These are phyloP conservation scores for Ceratopteris richardii DNA, from an alignment of 75 land plant species.

Conservation along the genomic window DNA sequence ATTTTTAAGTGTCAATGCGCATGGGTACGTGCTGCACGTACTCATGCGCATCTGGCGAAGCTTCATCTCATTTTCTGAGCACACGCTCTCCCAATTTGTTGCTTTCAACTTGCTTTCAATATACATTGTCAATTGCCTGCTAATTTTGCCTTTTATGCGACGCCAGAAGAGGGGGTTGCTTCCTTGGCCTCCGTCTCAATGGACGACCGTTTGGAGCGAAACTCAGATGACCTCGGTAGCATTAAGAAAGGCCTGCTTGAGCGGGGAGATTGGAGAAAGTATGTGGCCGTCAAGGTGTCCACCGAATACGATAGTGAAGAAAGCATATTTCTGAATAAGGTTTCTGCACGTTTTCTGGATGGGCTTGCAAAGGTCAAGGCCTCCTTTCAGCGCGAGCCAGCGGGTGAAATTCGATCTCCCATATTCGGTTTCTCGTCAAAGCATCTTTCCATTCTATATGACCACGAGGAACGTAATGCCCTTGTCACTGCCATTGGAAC, in stretches of 20 bases:
- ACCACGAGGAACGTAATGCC: constrained; percentile 60
- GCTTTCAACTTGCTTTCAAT: no score
- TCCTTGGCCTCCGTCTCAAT: no score
- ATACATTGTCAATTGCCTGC: no score
- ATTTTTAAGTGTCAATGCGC: no score
- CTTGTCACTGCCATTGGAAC: constrained; percentile 42
- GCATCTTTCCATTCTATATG: constrained; percentile 59
- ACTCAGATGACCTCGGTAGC: neutral
- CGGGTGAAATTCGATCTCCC: constrained; percentile 48
- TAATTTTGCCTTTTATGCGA: no score
- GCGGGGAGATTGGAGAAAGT: constrained; percentile 1
- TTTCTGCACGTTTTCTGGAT: constrained; percentile 69
- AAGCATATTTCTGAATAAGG: constrained; percentile 51
- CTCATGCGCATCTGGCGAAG: no score
- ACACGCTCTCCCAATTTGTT: no score
- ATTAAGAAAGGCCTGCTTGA: neutral
- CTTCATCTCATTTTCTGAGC: no score
- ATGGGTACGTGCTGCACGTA: no score
- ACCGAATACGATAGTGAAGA: constrained; percentile 80
- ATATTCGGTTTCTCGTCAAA: constrained; percentile 49
- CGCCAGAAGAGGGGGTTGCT: no score
- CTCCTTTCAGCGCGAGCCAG: constrained; percentile 42
- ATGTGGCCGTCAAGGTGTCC: constrained; percentile 38
- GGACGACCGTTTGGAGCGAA: neutral
- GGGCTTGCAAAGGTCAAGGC: constrained; percentile 82